phyloP scores from a whole-genome alignment of 1,284 basidiomycete genomes.

The Ceratobasidium sp. region DNA sequence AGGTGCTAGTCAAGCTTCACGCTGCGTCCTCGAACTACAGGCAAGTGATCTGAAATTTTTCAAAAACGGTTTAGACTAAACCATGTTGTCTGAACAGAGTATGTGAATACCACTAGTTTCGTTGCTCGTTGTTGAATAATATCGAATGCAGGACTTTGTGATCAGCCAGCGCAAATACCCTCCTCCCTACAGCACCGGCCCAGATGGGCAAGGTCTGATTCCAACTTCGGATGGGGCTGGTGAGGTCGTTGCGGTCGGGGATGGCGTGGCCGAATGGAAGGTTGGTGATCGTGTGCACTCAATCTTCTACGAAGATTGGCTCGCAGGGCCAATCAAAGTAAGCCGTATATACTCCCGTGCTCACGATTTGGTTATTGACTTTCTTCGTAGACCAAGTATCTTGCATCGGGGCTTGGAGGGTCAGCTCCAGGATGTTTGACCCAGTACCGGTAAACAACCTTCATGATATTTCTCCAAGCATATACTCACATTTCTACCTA shows the following conservation, averaged over 20 bases:
- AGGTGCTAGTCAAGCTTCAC: slow-evolving; percentile 21
- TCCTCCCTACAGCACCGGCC: background rate
- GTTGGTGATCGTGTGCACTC: slow-evolving; percentile 67
- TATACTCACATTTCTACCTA: slow-evolving; percentile 52
- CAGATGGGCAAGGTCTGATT: slow-evolving; percentile 51
- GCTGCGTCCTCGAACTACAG: slow-evolving; percentile 25
- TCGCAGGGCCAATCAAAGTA: slow-evolving; percentile 58
- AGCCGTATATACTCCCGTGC: background rate
- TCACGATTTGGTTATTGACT: background rate
- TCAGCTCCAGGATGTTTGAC: slow-evolving; percentile 14
- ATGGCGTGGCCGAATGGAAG: slow-evolving; percentile 63
- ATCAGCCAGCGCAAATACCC: slow-evolving; percentile 8
- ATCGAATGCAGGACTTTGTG: slow-evolving; percentile 1
- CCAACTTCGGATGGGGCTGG: slow-evolving; percentile 73
- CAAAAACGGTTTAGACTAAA: background rate
- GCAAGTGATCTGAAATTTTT: background rate
- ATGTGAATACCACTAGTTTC: background rate
- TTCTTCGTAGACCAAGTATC: background rate
- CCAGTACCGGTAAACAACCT: slow-evolving; percentile 61
- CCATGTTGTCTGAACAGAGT: background rate
- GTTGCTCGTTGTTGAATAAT: background rate
- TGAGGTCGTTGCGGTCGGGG: slow-evolving; percentile 67
- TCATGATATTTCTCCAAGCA: no score
- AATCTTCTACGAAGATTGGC: slow-evolving; percentile 59
- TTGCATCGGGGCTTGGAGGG: background rate